These are phyloP conservation scores for Fulvia fulva DNA, from an alignment of 2,329 filamentous ascomycete species.

Conservation along the genomic window DNA sequence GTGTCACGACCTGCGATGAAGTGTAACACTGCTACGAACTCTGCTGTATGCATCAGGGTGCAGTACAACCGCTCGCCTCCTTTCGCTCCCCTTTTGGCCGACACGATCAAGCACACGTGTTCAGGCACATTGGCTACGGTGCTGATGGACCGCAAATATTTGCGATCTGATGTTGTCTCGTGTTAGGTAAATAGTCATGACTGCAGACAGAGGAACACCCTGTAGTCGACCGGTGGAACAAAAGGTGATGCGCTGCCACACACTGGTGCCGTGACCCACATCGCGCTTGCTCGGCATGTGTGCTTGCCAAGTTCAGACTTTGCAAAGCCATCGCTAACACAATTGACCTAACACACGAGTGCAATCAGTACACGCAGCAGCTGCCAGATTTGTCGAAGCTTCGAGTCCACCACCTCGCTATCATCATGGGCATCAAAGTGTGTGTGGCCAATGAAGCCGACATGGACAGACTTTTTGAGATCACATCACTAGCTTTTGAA, in stretches of 20 bases:
- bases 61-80: too few species aligned
- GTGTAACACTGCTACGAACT: too few species aligned
- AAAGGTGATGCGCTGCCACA: not conserved
- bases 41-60: too few species aligned
- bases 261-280: not conserved
- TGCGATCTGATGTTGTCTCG: too few species aligned
- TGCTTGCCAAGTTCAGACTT: not conserved
- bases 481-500: constrained; percentile 27
- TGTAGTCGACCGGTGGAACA: not conserved
- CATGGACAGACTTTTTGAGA: constrained; percentile 30
- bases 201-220: too few species aligned
- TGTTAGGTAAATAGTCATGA: too few species aligned
- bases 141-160: too few species aligned
- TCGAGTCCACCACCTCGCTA: not conserved
- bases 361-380: not conserved
- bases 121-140: too few species aligned
- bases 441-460: constrained; percentile 28
- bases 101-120: too few species aligned
- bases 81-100: too few species aligned
- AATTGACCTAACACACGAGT: not conserved
- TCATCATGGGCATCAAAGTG: constrained; percentile 11
- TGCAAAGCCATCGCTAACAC: not conserved
- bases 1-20: too few species aligned
- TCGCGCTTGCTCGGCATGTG: not conserved
- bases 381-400: too few species aligned